Evolutionary conservation across 2,329 filamentous ascomycete genomes (phyloP).

Genomic region (Helicocarpus griseus): DNA sequence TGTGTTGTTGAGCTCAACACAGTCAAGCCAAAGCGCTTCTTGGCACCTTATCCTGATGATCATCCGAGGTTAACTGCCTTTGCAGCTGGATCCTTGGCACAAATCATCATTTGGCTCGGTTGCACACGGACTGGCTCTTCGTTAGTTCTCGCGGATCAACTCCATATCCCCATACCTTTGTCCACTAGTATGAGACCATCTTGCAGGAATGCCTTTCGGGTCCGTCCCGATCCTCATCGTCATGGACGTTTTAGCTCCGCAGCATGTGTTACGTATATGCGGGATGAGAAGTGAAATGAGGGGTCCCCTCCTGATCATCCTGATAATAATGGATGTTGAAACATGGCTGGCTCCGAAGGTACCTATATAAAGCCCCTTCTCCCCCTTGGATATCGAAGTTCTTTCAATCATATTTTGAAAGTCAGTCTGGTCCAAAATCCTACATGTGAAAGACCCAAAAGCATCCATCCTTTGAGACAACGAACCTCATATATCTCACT

Average conservation of each 20-base stretch:
- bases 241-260: neutral
- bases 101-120: slow-evolving; percentile 1
- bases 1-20: too few species aligned
- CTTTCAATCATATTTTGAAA: too few species aligned
- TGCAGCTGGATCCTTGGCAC: neutral
- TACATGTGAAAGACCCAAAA: too few species aligned
- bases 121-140: neutral
- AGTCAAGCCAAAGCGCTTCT: neutral
- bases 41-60: neutral
- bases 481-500: too few species aligned
- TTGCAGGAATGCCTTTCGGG: neutral
- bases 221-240: neutral
- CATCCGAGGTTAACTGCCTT: slow-evolving; percentile 1
- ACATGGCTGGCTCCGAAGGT: neutral
- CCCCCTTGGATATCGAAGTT: neutral
- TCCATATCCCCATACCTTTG: neutral
- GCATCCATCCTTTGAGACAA: too few species aligned
- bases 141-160: neutral
- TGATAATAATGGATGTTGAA: neutral
- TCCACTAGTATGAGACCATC: neutral
- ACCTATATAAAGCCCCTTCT: neutral
- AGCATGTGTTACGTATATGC: neutral
- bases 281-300: neutral
- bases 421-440: too few species aligned
- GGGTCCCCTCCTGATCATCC: neutral